phyloP scores from a whole-genome alignment of 192 early-diverging fungal genomes.

The Coemansia nantahalensis region DNA sequence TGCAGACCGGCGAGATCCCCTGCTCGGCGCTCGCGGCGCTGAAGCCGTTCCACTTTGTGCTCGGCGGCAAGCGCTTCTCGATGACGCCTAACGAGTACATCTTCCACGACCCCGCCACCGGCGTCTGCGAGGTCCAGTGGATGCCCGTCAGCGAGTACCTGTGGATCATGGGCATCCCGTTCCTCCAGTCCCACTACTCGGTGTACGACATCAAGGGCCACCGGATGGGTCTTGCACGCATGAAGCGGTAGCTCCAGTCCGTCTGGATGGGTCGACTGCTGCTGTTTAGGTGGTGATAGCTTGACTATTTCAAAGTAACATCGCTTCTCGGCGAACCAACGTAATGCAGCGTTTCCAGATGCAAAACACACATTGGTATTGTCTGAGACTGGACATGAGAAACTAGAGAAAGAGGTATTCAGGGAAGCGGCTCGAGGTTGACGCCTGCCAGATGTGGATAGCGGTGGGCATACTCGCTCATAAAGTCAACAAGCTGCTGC shows the following conservation, averaged over 20 bases:
- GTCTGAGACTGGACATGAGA: no score
- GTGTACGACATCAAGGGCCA: conserved; percentile 47
- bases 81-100: conserved; percentile 46
- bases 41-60: conserved; percentile 49
- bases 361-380: no score
- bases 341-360: no score
- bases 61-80: conserved; percentile 43
- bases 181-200: conserved; percentile 53
- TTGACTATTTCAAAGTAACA: no score
- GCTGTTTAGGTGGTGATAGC: no score
- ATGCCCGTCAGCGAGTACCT: conserved; percentile 54
- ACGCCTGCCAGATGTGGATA: no score
- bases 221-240: conserved; percentile 43
- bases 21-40: conserved; percentile 27
- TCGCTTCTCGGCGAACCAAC: no score
- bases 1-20: conserved; percentile 33
- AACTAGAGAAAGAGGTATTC: no score
- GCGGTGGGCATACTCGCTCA: no score
- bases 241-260: conserved; percentile 16
- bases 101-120: conserved; percentile 40
- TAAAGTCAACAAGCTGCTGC: no score
- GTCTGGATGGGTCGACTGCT: no score
- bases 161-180: conserved; percentile 51
- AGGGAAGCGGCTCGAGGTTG: no score
- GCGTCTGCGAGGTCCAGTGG: conserved; percentile 51